Base-by-base conservation (phyloP, 257 asterid species). In the Dorcoceras hygrometricum region DNA sequence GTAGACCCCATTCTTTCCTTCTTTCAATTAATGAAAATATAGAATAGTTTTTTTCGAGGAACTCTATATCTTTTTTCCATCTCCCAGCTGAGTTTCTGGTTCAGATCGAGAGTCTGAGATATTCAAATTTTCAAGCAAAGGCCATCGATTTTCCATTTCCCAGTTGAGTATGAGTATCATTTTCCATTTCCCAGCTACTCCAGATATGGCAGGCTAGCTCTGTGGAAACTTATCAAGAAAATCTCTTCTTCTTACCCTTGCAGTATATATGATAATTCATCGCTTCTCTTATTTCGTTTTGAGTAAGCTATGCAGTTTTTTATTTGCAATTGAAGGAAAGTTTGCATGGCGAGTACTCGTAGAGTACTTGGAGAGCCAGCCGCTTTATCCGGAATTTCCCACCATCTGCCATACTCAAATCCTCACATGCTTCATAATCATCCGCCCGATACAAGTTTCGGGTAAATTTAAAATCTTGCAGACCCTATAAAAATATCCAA, bases 281-380 rank as follows among this genome's bases (percentile, higher is more conserved):
- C 29, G 46, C 12, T 79, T 73, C 48, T 19, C 46, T 18, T 59
- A 19, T 78, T 66, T 85, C 80, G 10, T 32, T 32, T 32, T 11
- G 6, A 7, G 8, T 9, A 32, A 32, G 8, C 43, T 32, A 0
- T 9, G 43, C 43, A 8, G 43, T 32, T 32, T 7, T 32, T 32
- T 9, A 32, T 32, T 9, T 8, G 0, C 3, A 84, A 67, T 24
- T 54, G 43, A 14, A 67, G 32, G 54, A 25, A 59, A 43, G 69
- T 53, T 61, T 53, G 95, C 98, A 93, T 93, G 99, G 97, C 82
- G 72, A 83, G 84, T 71, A 94, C 81, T 62, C 39, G 16, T 34
- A 57, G 90, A 73, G 39, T 51, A 10, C 59, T 85, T 31, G 94
- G 89, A 75, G 89, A 81, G 62, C 57, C 82, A 57, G 74, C 81